These are phyloP conservation scores for Globisporangium perplexum DNA, from an alignment of 352 stramenopile species.

Conservation along the genomic window DNA sequence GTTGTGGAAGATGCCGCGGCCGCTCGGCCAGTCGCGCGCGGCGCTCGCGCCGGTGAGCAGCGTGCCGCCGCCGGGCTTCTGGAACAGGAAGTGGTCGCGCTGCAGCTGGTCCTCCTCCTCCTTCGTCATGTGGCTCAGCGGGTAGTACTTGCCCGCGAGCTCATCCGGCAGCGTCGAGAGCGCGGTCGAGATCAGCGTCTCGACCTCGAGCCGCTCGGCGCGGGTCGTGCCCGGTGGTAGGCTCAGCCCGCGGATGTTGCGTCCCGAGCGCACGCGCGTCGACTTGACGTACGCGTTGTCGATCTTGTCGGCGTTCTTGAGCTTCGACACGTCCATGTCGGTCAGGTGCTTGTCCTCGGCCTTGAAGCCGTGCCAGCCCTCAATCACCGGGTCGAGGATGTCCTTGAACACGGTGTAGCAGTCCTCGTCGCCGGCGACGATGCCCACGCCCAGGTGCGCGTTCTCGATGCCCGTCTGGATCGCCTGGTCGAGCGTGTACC, in stretches of 20 bases:
- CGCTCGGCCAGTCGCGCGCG: constrained; percentile 89
- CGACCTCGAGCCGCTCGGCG: constrained; percentile 72
- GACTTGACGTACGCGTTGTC: constrained; percentile 85
- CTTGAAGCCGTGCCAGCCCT: constrained; percentile 84
- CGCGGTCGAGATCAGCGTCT: constrained; percentile 78
- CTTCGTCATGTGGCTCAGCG: constrained; percentile 88
- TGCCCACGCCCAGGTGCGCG: constrained; percentile 69
- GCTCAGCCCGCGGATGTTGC: constrained; percentile 86
- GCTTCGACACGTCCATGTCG: constrained; percentile 76
- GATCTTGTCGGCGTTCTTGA: constrained; percentile 51
- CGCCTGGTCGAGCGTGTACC: constrained; percentile 79
- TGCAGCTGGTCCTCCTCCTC: constrained; percentile 89
- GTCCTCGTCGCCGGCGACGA: constrained; percentile 82
- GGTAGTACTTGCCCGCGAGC: constrained; percentile 84
- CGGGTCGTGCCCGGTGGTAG: constrained; percentile 87
- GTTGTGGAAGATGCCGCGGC: constrained; percentile 92
- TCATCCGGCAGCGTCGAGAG: constrained; percentile 62
- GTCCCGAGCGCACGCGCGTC: constrained; percentile 89
- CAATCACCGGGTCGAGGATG: constrained; percentile 79
- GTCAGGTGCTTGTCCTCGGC: constrained; percentile 69
- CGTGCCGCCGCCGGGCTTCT: constrained; percentile 88
- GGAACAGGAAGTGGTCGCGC: constrained; percentile 89
- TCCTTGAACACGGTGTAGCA: constrained; percentile 79
- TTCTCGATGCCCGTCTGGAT: constrained; percentile 86
- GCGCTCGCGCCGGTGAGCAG: constrained; percentile 80